A percentile compares a stretch with the other conserved stretches of the same genome.
Conservation (phyloP, 495 filamentous ascomycete species). For the Parathielavia hyrcaniae region DNA sequence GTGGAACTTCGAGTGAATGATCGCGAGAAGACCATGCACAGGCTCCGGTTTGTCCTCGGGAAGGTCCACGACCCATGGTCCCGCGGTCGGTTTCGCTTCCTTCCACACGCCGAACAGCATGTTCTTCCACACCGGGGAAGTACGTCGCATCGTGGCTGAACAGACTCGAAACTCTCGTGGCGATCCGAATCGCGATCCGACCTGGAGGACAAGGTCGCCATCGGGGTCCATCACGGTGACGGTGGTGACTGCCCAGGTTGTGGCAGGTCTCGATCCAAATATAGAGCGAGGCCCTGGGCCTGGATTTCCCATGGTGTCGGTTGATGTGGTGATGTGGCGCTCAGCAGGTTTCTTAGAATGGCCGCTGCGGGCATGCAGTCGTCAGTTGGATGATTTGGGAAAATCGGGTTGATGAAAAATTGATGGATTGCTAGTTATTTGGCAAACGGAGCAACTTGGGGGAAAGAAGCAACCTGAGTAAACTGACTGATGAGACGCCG, state of each 20-base stretch:
- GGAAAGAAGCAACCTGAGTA: too few species aligned
- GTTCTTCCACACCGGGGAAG: conserved; percentile 29
- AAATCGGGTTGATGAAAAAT: too few species aligned
- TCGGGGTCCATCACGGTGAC: not conserved
- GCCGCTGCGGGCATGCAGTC: too few species aligned
- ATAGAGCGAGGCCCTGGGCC: not conserved
- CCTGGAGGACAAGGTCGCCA: conserved; percentile 12
- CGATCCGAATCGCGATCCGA: not conserved
- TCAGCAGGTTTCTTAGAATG: too few species aligned
- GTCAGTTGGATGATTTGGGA: too few species aligned
- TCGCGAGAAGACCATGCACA: conserved; percentile 20
- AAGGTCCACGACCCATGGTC: conserved; percentile 26
- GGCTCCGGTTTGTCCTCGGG: conserved; percentile 29
- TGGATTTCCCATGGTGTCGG: too few species aligned
- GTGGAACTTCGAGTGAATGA: conserved; percentile 27
- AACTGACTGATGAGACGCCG: too few species aligned
- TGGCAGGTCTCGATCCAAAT: not conserved
- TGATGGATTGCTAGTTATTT: too few species aligned
- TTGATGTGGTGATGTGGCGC: too few species aligned
- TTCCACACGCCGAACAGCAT: conserved; percentile 28
- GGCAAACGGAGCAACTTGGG: too few species aligned
- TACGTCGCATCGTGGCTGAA: conserved; percentile 19
- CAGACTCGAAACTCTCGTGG: conserved; percentile 22
- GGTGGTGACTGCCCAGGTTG: not conserved
- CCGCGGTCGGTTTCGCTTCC: conserved; percentile 24